These are phyloP conservation scores for Huntiella omanensis DNA, from an alignment of 2,329 filamentous ascomycete species.

Conservation along the genomic window DNA sequence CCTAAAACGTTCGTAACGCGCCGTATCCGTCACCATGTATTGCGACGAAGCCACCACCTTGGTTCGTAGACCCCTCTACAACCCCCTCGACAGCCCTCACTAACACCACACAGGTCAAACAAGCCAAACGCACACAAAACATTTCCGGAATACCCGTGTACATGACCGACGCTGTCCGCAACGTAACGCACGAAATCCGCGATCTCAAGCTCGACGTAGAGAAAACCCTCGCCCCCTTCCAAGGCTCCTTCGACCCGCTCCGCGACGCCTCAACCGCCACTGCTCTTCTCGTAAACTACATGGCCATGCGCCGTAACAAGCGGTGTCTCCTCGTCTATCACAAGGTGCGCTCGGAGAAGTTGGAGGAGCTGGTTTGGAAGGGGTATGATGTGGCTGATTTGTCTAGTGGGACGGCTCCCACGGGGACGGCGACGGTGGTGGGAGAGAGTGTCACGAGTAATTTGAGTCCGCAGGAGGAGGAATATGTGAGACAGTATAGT, in stretches of 20 bases:
- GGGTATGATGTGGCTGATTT: conserved; percentile 68
- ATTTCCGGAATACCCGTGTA: conserved; percentile 76
- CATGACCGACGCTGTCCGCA: conserved; percentile 76
- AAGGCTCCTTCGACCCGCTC: conserved; percentile 68
- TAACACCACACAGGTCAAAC: conserved; percentile 47
- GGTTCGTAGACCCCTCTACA: conserved; percentile 2
- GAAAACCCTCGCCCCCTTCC: conserved; percentile 62
- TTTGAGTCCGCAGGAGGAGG: conserved; percentile 86
- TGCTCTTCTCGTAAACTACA: conserved; percentile 76
- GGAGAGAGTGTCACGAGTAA: conserved; percentile 33
- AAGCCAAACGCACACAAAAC: conserved; percentile 86
- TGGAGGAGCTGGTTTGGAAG: conserved; percentile 87
- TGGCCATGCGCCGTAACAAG: conserved; percentile 92
- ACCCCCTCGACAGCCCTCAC: not conserved
- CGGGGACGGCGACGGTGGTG: conserved; percentile 12
- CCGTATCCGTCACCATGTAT: conserved; percentile 8
- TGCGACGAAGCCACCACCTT: conserved; percentile 13
- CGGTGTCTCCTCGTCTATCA: conserved; percentile 90
- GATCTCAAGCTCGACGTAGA: conserved; percentile 78
- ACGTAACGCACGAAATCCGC: conserved; percentile 75
- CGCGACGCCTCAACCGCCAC: conserved; percentile 71
- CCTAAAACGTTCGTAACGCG: not conserved
- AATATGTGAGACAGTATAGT: conserved; percentile 81
- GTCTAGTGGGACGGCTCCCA: conserved; percentile 31
- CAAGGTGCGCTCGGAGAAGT: conserved; percentile 69